Conservation (phyloP, 495 filamentous ascomycete species). For the Aspergillus bridgeri region DNA sequence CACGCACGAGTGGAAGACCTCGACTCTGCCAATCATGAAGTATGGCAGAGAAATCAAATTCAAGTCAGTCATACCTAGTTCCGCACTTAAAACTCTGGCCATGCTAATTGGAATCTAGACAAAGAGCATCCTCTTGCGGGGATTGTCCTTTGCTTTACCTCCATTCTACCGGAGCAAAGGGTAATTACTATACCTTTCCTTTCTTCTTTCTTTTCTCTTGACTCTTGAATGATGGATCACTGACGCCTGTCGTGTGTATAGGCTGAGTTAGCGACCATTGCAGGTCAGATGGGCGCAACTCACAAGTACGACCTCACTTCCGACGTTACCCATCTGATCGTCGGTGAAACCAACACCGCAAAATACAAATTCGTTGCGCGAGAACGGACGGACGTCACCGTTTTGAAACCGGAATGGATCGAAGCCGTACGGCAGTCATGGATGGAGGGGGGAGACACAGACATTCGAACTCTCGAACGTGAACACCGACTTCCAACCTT, state of each 20-base stretch:
- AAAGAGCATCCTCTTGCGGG: constrained; percentile 68
- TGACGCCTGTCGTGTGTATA: constrained; percentile 31
- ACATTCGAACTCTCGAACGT: constrained; percentile 63
- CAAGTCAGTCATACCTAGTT: constrained; percentile 26
- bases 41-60: constrained; percentile 38
- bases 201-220: not conserved
- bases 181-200: constrained; percentile 46
- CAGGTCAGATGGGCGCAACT: constrained; percentile 77
- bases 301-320: constrained; percentile 90
- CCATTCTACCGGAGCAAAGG: constrained; percentile 73
- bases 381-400: constrained; percentile 78
- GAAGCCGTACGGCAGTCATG: constrained; percentile 77
- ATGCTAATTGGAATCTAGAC: constrained; percentile 29
- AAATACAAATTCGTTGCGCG: constrained; percentile 96
- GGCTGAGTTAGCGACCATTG: constrained; percentile 66
- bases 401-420: constrained; percentile 77
- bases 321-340: constrained; percentile 91
- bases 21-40: constrained; percentile 36
- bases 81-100: not conserved
- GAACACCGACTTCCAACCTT: constrained; percentile 60
- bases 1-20: constrained; percentile 1
- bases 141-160: constrained; percentile 88
- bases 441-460: constrained; percentile 76
- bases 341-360: constrained; percentile 78
- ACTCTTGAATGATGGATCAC: not conserved